Conservation (phyloP, 768 basidiomycete species). For the Rickenella mellea region DNA sequence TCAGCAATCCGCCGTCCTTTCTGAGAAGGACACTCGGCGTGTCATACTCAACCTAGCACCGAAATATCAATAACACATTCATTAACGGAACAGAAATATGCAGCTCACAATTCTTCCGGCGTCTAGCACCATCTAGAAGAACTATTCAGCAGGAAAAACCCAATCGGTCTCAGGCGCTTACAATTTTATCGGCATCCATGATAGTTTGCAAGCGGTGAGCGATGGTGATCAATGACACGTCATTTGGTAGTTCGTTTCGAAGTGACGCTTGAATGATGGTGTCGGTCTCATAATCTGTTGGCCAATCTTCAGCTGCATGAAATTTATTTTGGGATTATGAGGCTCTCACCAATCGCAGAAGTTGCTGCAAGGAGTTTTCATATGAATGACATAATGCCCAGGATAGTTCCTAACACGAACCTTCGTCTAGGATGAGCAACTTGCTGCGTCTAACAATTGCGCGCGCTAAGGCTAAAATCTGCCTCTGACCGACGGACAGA, state of each 20-base stretch:
- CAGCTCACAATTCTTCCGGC: constrained; percentile 27
- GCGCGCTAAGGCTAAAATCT: constrained; percentile 49
- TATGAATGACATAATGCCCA: not conserved
- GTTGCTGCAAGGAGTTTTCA: constrained; percentile 24
- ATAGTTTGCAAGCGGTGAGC: constrained; percentile 51
- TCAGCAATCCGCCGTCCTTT: constrained; percentile 40
- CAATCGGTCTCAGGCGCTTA: constrained; percentile 14
- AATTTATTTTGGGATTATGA: not conserved
- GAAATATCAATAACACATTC: constrained; percentile 11
- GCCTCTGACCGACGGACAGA: constrained; percentile 47
- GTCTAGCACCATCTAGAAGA: constrained; percentile 33
- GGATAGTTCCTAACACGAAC: constrained; percentile 13
- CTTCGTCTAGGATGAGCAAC: constrained; percentile 50
- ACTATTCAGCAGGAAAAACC: constrained; percentile 2
- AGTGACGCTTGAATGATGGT: constrained; percentile 47
- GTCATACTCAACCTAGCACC: constrained; percentile 37
- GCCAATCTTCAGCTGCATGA: not conserved
- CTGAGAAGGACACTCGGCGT: constrained; percentile 38
- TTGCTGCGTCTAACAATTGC: constrained; percentile 51
- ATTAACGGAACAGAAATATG: not conserved
- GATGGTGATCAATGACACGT: constrained; percentile 47
- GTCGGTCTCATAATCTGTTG: constrained; percentile 46
- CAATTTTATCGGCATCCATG: constrained; percentile 54
- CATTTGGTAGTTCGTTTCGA: constrained; percentile 30
- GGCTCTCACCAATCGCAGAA: constrained; percentile 30